Conservation (phyloP, 176 grass and related monocot genomes). For the Miscanthus lutarioriparius region DNA sequence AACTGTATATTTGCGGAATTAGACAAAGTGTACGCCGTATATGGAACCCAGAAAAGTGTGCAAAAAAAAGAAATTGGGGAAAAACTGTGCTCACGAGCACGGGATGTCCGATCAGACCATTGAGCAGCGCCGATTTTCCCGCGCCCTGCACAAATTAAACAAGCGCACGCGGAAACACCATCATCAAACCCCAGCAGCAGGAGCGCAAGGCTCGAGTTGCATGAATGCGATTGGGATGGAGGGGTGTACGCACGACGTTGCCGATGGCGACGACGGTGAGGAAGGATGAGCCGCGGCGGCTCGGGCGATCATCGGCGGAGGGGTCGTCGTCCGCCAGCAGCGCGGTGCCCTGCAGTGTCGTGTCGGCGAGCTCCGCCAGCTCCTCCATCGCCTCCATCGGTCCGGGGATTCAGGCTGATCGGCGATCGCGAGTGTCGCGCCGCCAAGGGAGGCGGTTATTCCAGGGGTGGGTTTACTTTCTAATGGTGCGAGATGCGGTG, state of each 20-base stretch:
- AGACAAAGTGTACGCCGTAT: too few species aligned
- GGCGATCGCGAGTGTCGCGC: too few species aligned
- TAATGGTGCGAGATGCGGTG: too few species aligned
- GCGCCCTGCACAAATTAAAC: conserved; percentile 53
- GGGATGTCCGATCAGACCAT: conserved; percentile 83
- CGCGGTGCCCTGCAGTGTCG: conserved; percentile 57
- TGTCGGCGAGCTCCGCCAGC: conserved; percentile 65
- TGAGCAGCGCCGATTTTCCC: conserved; percentile 84
- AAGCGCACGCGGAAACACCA: too few species aligned
- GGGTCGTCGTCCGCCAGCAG: conserved; percentile 75
- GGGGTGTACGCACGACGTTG: conserved; percentile 60
- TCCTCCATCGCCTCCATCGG: conserved; percentile 76
- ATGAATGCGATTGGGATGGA: background rate
- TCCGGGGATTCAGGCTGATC: too few species aligned
- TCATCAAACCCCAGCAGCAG: background rate
- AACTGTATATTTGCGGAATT: background rate
- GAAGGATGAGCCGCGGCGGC: conserved; percentile 55
- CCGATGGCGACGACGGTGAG: conserved; percentile 80
- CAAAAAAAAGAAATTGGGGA: background rate
- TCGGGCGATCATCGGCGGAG: conserved; percentile 13
- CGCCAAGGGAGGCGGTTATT: too few species aligned
- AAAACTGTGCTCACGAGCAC: conserved; percentile 57
- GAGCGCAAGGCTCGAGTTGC: background rate
- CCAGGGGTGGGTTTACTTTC: too few species aligned
- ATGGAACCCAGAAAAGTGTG: background rate